phyloP scores from a whole-genome alignment of 805 yeast species.

The Cyberlindnera subsufficiens region DNA sequence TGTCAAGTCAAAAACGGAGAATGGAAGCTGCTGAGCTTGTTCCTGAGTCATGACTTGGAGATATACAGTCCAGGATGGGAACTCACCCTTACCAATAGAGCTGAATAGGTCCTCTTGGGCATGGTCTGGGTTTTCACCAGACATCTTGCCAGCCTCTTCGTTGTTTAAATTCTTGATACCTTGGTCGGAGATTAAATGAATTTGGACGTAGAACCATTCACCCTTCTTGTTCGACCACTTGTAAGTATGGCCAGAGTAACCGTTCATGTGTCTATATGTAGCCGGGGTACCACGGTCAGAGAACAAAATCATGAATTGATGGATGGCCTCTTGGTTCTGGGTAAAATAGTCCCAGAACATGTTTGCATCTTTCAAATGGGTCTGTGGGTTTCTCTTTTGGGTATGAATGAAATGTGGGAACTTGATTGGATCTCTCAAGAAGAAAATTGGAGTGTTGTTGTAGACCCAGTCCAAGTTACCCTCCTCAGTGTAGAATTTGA shows the following conservation, averaged over 20 bases:
- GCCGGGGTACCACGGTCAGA: slow-evolving; percentile 82
- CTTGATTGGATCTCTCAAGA: slow-evolving; percentile 78
- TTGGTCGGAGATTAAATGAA: slow-evolving; percentile 65
- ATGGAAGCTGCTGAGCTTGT: slow-evolving; percentile 68
- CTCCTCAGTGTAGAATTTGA: slow-evolving; percentile 76
- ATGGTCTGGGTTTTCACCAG: slow-evolving; percentile 78
- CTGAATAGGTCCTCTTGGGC: slow-evolving; percentile 77
- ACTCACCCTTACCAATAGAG: slow-evolving; percentile 69
- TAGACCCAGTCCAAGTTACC: slow-evolving; percentile 82
- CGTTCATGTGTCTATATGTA: slow-evolving; percentile 71
- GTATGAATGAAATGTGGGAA: slow-evolving; percentile 88
- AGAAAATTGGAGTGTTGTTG: slow-evolving; percentile 83
- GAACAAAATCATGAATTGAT: slow-evolving; percentile 69
- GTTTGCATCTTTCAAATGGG: slow-evolving; percentile 70
- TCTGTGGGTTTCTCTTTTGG: slow-evolving; percentile 80
- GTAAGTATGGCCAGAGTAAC: slow-evolving; percentile 80
- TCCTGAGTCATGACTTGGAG: slow-evolving; percentile 83
- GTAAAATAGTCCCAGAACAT: slow-evolving; percentile 77
- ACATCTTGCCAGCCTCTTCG: slow-evolving; percentile 62
- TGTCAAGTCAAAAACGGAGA: slow-evolving; percentile 84
- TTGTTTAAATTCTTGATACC: slow-evolving; percentile 39
- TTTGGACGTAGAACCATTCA: slow-evolving; percentile 74
- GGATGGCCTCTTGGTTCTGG: slow-evolving; percentile 66
- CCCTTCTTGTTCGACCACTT: slow-evolving; percentile 74
- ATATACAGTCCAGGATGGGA: slow-evolving; percentile 81